Evolutionary conservation across 495 filamentous ascomycete genomes (phyloP), one percentile per base, ranked within the genome.

Genomic region (Podospora sp.): DNA sequence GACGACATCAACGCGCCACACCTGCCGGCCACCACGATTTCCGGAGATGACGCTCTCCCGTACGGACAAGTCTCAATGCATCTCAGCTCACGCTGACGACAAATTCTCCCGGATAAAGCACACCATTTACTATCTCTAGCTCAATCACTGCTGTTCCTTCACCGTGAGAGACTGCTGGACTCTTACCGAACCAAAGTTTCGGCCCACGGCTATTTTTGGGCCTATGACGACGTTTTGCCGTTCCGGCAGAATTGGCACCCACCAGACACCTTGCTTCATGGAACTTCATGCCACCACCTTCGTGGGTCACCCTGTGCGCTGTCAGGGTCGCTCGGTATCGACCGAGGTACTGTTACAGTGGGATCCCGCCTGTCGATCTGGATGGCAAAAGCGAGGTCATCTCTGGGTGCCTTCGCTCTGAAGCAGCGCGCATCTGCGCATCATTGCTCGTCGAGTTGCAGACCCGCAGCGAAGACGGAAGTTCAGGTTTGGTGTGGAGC

Each of bases 231-330:
- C n/a, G 21, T 69, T 69, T 69, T 69, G 67, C 67, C 67, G 67
- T n/a, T 6, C 26, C 67, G 67, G 67, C 63, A 69, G 58, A 69
- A 69, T 69, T 50, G 25, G n/a, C 14, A 24, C 18, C 65, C 35
- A 27, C 49, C 56, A 51, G 22, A 18, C 33, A 58, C 62, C 49
- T 36, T 25, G 49, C 46, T 46, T 18, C 27, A 35, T 65, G 26
- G n/a, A 21, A 27, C 55, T 25, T 40, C 29, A 22, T 58, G 55
- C 35, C 25, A 33, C 24, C 20, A 50, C 24, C 14, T 33, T n/a
- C n/a, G n/a, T n/a, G n/a, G n/a, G n/a, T n/a, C n/a, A n/a, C n/a
- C n/a, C 49, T 25, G 25, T 27, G 5, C 35, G 36, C 56, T 35
- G 56, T 25, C 35, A 26, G 35, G 35, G 60, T 25, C 16, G 9